Percentiles rank a stretch among this genome's conserved stretches.
These are phyloP conservation scores for Monosporozyma solicola DNA, from an alignment of 805 yeast species.

Conservation along the genomic window DNA sequence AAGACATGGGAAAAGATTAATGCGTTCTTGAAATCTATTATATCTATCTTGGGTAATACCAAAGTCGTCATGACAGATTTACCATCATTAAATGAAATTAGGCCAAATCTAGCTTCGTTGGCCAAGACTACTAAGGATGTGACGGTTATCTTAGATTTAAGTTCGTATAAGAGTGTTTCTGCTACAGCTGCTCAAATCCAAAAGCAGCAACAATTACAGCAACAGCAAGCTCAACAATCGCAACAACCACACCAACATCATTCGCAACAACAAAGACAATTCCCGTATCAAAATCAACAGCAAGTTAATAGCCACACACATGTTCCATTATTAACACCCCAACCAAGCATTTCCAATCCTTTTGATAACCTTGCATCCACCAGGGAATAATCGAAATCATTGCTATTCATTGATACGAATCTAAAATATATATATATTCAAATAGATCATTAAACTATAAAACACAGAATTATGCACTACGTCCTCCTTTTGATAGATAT, in stretches of 20 bases:
- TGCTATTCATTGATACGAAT: neutral
- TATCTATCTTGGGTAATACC: conserved; percentile 74
- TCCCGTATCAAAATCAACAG: conserved; percentile 8
- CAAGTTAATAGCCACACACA: conserved; percentile 11
- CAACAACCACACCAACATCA: conserved; percentile 14
- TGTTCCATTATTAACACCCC: conserved; percentile 17
- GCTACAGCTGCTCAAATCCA: conserved; percentile 11
- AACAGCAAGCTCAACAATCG: conserved; percentile 5
- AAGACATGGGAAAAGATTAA: conserved; percentile 82
- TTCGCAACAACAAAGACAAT: conserved; percentile 11
- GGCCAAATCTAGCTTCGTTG: conserved; percentile 69
- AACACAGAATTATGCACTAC: neutral
- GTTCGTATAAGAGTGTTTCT: conserved; percentile 38
- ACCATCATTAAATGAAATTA: conserved; percentile 67
- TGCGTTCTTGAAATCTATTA: conserved; percentile 69
- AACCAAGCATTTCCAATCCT: conserved; percentile 12
- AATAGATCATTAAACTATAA: neutral
- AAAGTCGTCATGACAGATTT: conserved; percentile 74
- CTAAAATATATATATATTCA: neutral
- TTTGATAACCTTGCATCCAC: conserved; percentile 9
- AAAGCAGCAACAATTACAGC: conserved; percentile 11
- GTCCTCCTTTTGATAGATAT: neutral
- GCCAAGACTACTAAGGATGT: conserved; percentile 89
- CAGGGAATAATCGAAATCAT: neutral
- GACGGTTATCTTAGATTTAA: conserved; percentile 70